Evolutionary conservation across 257 asterid species (phyloP).

Genomic region (Scutellaria galericulata): DNA sequence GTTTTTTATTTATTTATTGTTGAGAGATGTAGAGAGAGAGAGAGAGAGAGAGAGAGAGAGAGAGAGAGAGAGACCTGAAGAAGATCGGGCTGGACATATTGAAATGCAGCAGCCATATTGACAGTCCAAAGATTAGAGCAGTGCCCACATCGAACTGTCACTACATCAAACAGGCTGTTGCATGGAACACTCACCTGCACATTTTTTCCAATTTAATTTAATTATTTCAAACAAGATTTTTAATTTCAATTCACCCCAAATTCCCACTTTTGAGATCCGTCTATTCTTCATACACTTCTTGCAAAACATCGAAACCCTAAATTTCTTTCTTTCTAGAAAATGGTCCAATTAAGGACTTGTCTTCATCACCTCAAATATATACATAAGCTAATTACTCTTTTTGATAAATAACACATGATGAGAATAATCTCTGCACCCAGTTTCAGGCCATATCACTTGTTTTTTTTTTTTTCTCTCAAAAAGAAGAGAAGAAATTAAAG

Average conservation of each 20-base stretch:
- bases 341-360: conserved; percentile 42
- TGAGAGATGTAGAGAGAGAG: conserved; percentile 26
- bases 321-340: conserved; percentile 8
- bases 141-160: conserved; percentile 96
- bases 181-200: conserved; percentile 93
- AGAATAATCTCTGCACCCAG: neutral
- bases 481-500: conserved; percentile 41
- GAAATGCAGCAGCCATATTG: conserved; percentile 90
- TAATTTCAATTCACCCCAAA: neutral
- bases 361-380: conserved; percentile 45
- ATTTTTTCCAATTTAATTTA: neutral
- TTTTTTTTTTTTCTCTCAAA: neutral
- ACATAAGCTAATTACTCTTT: neutral
- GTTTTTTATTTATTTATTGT: neutral
- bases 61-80: conserved; percentile 52
- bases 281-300: too few relatives aligned
- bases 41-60: conserved; percentile 18
- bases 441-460: neutral
- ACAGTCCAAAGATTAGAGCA: conserved; percentile 85
- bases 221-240: neutral
- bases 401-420: conserved; percentile 7
- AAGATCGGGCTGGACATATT: conserved; percentile 50
- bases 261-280: conserved; percentile 12
- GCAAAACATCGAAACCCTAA: too few relatives aligned
- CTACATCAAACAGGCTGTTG: conserved; percentile 72